These are phyloP conservation scores for Forsythia suspensa DNA, from an alignment of 257 asterid species.

Conservation along the genomic window DNA sequence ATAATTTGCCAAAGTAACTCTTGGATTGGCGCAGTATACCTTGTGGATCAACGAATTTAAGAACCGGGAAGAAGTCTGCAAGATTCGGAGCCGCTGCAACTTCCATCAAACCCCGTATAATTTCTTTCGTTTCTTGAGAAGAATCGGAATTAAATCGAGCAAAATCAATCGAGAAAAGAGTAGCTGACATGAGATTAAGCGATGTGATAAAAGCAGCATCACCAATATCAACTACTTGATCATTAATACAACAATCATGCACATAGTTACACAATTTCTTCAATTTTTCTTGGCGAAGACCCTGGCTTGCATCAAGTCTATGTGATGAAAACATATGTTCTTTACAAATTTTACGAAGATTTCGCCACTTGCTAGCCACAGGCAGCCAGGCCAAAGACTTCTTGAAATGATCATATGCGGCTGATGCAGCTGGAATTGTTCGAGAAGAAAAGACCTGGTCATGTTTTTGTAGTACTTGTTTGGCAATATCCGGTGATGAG, in stretches of 20 bases:
- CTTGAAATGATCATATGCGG: neutral
- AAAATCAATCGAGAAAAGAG: neutral
- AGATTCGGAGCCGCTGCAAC: neutral
- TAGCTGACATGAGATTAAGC: neutral
- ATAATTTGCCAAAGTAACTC: neutral
- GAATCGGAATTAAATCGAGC: neutral
- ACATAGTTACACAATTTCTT: neutral
- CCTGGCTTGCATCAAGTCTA: constrained; percentile 13
- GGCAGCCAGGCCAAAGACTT: constrained; percentile 8
- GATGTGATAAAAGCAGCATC: neutral
- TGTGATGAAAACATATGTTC: neutral
- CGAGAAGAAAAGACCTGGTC: constrained; percentile 2
- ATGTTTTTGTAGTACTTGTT: constrained; percentile 8
- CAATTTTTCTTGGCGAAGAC: constrained; percentile 1
- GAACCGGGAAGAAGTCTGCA: neutral
- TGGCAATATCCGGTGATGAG: constrained; percentile 1
- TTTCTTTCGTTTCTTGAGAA: constrained; percentile 4
- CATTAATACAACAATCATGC: neutral
- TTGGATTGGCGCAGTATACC: neutral
- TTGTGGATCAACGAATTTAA: neutral
- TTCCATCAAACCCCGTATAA: neutral
- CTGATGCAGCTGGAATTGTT: neutral
- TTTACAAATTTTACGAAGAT: constrained; percentile 5
- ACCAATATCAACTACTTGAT: neutral
- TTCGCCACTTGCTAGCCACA: neutral